Evolutionary conservation across 2,329 filamentous ascomycete species (phyloP).

Genomic region (Apiospora hydei): DNA sequence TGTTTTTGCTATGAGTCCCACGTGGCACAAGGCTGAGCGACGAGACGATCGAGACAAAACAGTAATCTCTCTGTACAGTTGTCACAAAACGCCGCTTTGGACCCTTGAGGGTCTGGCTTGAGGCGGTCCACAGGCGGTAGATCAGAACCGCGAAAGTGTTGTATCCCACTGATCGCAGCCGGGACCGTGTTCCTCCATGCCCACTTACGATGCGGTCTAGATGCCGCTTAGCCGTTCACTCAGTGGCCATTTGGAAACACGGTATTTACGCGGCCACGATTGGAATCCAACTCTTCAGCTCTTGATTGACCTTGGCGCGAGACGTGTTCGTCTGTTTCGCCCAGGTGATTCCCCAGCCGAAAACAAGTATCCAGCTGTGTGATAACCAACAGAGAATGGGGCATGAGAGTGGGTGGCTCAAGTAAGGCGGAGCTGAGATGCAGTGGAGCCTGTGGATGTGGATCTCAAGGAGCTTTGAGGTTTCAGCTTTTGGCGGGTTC

Average conservation of each 20-base stretch:
- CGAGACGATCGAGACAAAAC: not conserved
- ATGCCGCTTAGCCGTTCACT: not conserved
- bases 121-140: not conserved
- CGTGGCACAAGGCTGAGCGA: slow-evolving; percentile 7
- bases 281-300: not conserved
- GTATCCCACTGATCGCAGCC: not conserved
- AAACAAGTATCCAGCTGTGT: not conserved
- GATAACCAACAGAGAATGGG: not conserved
- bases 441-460: slow-evolving; percentile 7
- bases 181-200: not conserved
- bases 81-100: not conserved
- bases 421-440: slow-evolving; percentile 19
- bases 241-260: not conserved
- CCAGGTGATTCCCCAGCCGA: not conserved
- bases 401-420: not conserved
- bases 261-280: not conserved
- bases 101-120: not conserved
- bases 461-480: not conserved
- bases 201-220: not conserved
- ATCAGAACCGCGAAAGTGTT: not conserved
- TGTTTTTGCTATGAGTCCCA: not conserved
- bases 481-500: not conserved
- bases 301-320: too few species aligned
- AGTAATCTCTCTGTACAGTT: not conserved
- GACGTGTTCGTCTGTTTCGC: not conserved